These are phyloP conservation scores for Puccinia horiana DNA, from an alignment of 1,284 basidiomycete species.

Conservation along the genomic window DNA sequence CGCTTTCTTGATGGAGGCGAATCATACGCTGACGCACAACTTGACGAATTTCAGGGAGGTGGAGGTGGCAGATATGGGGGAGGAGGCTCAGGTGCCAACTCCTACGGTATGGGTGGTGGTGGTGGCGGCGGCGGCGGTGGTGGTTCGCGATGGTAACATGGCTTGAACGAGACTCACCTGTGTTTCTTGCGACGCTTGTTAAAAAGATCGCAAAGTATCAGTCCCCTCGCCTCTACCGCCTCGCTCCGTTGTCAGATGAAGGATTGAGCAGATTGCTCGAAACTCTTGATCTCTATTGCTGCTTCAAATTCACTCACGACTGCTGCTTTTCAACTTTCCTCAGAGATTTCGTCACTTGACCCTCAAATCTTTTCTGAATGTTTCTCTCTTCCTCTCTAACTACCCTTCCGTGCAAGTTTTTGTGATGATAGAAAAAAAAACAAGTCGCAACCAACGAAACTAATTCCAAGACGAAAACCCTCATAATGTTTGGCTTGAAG, in stretches of 20 bases:
- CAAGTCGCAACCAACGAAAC: background rate
- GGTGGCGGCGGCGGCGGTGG: conserved; percentile 41
- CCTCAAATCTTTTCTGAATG: background rate
- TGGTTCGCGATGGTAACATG: conserved; percentile 50
- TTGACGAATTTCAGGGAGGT: conserved; percentile 9
- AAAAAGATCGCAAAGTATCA: background rate
- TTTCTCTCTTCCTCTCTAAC: background rate
- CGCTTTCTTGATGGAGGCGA: no score
- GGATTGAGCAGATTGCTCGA: background rate
- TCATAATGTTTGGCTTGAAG: background rate
- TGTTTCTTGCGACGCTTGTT: background rate
- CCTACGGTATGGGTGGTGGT: conserved; percentile 44
- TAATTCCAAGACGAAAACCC: background rate
- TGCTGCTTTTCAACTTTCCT: background rate
- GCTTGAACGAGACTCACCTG: background rate
- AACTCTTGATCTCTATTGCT: background rate
- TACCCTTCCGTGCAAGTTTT: background rate
- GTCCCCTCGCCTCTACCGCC: background rate
- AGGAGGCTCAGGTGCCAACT: conserved; percentile 58
- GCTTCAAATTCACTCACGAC: background rate
- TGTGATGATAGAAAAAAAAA: background rate
- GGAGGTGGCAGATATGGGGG: conserved; percentile 56
- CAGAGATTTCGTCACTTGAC: background rate
- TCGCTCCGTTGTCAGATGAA: background rate
- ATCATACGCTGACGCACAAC: background rate